A percentile compares a stretch with the other conserved stretches of the same genome.
Evolutionary conservation across 2,329 filamentous ascomycete genomes (phyloP).

Genomic region (Fusarium marasasianum): DNA sequence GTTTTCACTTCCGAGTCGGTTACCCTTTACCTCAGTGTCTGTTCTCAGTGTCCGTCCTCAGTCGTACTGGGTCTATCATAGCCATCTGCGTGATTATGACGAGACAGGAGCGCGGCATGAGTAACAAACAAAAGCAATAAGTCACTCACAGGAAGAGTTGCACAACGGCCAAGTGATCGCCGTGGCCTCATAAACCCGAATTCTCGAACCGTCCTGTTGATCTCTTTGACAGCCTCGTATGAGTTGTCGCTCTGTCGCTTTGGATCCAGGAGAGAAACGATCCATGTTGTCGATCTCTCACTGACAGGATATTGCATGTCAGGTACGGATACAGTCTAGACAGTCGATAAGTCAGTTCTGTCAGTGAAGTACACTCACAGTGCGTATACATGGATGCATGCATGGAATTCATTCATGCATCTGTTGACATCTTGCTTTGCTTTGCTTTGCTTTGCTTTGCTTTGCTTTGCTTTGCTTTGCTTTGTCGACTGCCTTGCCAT

Average conservation of each 20-base stretch:
- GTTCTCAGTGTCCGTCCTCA: background rate
- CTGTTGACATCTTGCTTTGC: background rate
- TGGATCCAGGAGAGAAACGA: background rate
- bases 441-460: background rate
- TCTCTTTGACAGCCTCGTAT: slow-evolving; percentile 13
- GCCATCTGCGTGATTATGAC: background rate
- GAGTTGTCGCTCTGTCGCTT: background rate
- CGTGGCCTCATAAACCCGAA: background rate
- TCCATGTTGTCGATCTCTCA: slow-evolving; percentile 27
- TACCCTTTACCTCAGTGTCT: background rate
- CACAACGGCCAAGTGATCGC: background rate
- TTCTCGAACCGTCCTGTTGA: slow-evolving; percentile 2
- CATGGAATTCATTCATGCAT: background rate
- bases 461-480: background rate
- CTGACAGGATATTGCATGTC: background rate
- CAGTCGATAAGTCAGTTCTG: background rate
- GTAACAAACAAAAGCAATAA: background rate
- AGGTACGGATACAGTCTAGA: background rate
- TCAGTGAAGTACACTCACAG: background rate
- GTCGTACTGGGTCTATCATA: background rate
- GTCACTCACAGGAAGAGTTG: background rate
- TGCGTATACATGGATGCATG: background rate
- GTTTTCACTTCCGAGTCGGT: background rate
- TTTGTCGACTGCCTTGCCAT: background rate
- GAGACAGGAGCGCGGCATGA: background rate